Conservation (phyloP, 495 filamentous ascomycete species). For the Talaromyces proteolyticus region DNA sequence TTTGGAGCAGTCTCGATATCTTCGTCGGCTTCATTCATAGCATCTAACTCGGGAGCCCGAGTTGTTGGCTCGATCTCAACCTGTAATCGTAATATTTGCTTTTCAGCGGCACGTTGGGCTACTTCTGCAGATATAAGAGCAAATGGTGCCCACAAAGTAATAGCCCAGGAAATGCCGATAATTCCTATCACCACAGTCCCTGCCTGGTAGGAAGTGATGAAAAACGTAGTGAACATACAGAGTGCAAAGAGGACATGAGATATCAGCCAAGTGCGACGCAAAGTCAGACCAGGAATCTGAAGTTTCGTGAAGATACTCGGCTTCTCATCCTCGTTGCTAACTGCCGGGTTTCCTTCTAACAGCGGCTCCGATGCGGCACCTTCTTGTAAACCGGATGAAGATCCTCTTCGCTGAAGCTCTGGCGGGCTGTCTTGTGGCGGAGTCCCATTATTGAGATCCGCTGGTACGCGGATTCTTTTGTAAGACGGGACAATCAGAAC, state of each 20-base stretch:
- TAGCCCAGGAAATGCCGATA: slow-evolving; percentile 81
- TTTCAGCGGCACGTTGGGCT: slow-evolving; percentile 64
- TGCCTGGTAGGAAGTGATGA: slow-evolving; percentile 57
- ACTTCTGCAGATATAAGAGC: slow-evolving; percentile 88
- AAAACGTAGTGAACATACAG: slow-evolving; percentile 75
- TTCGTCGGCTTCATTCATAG: slow-evolving; percentile 14
- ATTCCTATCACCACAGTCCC: slow-evolving; percentile 71
- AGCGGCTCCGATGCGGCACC: slow-evolving; percentile 24
- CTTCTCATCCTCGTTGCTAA: slow-evolving; percentile 9
- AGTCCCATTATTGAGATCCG: no score
- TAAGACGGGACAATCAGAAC: slow-evolving; percentile 77
- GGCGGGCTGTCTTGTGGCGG: no score
- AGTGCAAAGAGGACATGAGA: slow-evolving; percentile 73
- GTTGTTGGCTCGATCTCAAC: slow-evolving; percentile 10
- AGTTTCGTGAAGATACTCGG: slow-evolving; percentile 43
- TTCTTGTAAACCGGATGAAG: slow-evolving; percentile 23
- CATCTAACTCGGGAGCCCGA: not conserved
- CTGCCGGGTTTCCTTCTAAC: slow-evolving; percentile 10
- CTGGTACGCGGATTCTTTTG: slow-evolving; percentile 12
- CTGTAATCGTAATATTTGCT: slow-evolving; percentile 45
- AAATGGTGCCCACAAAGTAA: slow-evolving; percentile 88
- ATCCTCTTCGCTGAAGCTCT: slow-evolving; percentile 15
- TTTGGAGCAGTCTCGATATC: slow-evolving; percentile 16
- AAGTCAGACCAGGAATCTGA: slow-evolving; percentile 72
- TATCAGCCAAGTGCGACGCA: slow-evolving; percentile 79